These are phyloP conservation scores for Alliaria petiolata DNA, from an alignment of 345 rosid species.

Conservation along the genomic window DNA sequence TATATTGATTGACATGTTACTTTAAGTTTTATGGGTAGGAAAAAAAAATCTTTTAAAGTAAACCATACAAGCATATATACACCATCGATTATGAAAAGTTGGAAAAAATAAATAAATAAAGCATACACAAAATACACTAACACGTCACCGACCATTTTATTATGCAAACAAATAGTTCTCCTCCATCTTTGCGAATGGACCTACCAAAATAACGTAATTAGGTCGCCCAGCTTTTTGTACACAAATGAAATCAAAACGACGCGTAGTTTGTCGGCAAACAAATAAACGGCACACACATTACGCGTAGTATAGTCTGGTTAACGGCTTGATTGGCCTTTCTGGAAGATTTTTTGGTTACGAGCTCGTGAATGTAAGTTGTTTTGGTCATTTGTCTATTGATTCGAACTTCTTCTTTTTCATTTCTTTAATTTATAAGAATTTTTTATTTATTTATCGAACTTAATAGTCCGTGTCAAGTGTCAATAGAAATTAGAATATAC, in stretches of 20 bases:
- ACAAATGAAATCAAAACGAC: constrained; percentile 8
- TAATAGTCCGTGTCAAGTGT: background rate
- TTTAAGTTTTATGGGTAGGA: constrained; percentile 2
- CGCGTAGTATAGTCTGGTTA: background rate
- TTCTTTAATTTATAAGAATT: background rate
- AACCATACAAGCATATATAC: background rate
- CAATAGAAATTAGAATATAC: background rate
- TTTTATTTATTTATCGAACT: background rate
- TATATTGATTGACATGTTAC: background rate
- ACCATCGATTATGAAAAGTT: background rate
- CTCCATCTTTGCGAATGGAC: background rate
- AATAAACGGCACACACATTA: constrained; percentile 25
- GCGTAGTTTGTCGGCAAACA: constrained; percentile 24
- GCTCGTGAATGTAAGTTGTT: background rate
- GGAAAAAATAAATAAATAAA: background rate
- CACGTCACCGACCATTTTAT: constrained; percentile 22
- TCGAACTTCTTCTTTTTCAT: background rate
- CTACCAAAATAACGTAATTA: constrained; percentile 22
- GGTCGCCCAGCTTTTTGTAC: constrained; percentile 6
- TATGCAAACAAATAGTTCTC: background rate
- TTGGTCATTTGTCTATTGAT: background rate
- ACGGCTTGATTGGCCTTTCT: background rate
- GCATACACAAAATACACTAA: background rate
- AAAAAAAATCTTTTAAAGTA: background rate
- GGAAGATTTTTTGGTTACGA: background rate